These are phyloP conservation scores for Penicillium sp. DNA, from an alignment of 2,329 filamentous ascomycete species.

Conservation along the genomic window DNA sequence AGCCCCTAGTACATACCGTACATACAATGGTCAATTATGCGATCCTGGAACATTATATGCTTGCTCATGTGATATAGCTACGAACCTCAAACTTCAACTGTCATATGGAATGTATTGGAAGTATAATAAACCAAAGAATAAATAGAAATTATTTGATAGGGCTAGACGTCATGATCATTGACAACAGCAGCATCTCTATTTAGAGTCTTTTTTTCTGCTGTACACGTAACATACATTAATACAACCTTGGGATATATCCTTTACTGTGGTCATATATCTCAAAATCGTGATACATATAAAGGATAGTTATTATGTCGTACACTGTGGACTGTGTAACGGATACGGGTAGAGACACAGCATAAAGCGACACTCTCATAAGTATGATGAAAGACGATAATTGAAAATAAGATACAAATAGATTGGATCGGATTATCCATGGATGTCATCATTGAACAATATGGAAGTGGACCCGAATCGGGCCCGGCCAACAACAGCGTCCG, in stretches of 20 bases:
- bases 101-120: too few species aligned
- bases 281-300: neutral
- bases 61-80: neutral
- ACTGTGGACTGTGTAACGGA: neutral
- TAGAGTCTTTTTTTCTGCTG: neutral
- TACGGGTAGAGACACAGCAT: neutral
- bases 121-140: neutral
- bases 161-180: neutral
- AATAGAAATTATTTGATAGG: neutral
- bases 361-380: neutral
- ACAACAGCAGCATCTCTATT: neutral
- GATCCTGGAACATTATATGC: neutral
- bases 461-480: neutral
- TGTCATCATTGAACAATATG: slow-evolving; percentile 2
- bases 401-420: neutral
- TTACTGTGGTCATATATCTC: neutral
- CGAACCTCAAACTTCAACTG: neutral
- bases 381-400: neutral
- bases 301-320: neutral
- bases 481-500: neutral
- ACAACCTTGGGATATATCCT: too few species aligned
- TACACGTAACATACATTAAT: neutral
- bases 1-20: neutral
- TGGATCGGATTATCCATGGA: slow-evolving; percentile 1
- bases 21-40: neutral